Conservation (phyloP, 2,329 filamentous ascomycete genomes). For the Aspergillus neoniger region DNA sequence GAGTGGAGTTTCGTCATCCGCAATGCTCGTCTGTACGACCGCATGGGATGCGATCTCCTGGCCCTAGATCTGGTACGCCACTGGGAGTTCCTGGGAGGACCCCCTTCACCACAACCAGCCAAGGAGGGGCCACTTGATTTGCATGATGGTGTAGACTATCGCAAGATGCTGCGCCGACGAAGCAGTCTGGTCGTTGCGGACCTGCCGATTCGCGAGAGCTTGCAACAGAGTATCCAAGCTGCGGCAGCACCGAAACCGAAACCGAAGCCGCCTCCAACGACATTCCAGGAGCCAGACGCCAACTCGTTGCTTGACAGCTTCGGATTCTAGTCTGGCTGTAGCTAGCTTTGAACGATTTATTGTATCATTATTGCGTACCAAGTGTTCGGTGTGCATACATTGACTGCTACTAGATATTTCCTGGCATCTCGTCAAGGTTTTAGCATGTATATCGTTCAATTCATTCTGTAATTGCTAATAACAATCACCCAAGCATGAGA, state of each 20-base stretch:
- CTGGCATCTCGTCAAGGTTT: too few relatives aligned
- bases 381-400: too few relatives aligned
- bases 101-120: constrained; percentile 35
- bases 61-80: constrained; percentile 71
- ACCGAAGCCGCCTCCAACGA: constrained; percentile 62
- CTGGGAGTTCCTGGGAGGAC: constrained; percentile 52
- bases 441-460: too few relatives aligned
- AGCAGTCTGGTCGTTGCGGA: constrained; percentile 82
- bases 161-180: constrained; percentile 68
- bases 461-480: not conserved
- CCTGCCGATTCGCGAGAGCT: constrained; percentile 47
- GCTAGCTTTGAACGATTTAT: not conserved
- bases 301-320: constrained; percentile 88
- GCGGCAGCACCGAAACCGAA: constrained; percentile 28
- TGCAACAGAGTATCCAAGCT: constrained; percentile 42
- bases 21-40: constrained; percentile 78
- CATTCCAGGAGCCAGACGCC: constrained; percentile 90
- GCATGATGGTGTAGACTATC: constrained; percentile 56
- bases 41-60: constrained; percentile 90
- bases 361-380: too few relatives aligned
- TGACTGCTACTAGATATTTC: too few relatives aligned
- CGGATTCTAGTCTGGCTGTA: constrained; percentile 66
- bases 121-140: constrained; percentile 34
- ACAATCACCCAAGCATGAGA: not conserved
- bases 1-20: constrained; percentile 91